Conservation (phyloP, 2,329 filamentous ascomycete genomes). For the Chrysosphaeria jannelii region DNA sequence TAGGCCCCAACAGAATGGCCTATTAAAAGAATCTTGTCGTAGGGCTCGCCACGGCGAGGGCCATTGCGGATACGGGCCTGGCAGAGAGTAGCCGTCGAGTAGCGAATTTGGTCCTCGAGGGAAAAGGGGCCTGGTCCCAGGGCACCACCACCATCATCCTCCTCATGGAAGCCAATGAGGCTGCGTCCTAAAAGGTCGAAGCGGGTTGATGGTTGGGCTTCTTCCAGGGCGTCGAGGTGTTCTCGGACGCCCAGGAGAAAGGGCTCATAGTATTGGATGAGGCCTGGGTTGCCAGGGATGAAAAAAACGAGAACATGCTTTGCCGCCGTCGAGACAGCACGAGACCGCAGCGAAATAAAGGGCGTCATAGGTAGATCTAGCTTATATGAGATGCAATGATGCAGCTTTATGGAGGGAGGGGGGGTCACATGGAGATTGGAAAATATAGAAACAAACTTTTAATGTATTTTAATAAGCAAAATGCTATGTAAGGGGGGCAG, state of each 20-base stretch:
- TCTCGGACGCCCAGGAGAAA: constrained; percentile 29
- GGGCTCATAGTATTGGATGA: constrained; percentile 40
- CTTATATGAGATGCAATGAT: neutral
- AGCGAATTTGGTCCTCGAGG: constrained; percentile 21
- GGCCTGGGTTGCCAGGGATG: constrained; percentile 47
- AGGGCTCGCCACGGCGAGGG: constrained; percentile 10
- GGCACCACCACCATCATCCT: constrained; percentile 16
- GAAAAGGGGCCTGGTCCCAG: constrained; percentile 13
- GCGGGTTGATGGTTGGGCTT: constrained; percentile 5
- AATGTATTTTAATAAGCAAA: too few species aligned
- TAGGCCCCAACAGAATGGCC: constrained; percentile 51
- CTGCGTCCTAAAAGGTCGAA: constrained; percentile 28
- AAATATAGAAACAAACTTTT: too few species aligned
- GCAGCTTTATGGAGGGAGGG: neutral
- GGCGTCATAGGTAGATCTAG: too few species aligned
- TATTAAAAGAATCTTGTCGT: constrained; percentile 30
- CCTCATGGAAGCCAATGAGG: constrained; percentile 25
- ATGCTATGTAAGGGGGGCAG: neutral
- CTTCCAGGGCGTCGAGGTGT: constrained; percentile 16
- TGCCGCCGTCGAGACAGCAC: neutral
- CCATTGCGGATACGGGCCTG: constrained; percentile 6
- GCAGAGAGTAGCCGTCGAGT: constrained; percentile 12
- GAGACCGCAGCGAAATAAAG: too few species aligned
- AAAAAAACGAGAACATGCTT: constrained; percentile 28
- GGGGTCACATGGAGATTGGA: constrained; percentile 1